Conservation (phyloP, 2,329 filamentous ascomycete genomes). For the Penicillium frequentans region DNA sequence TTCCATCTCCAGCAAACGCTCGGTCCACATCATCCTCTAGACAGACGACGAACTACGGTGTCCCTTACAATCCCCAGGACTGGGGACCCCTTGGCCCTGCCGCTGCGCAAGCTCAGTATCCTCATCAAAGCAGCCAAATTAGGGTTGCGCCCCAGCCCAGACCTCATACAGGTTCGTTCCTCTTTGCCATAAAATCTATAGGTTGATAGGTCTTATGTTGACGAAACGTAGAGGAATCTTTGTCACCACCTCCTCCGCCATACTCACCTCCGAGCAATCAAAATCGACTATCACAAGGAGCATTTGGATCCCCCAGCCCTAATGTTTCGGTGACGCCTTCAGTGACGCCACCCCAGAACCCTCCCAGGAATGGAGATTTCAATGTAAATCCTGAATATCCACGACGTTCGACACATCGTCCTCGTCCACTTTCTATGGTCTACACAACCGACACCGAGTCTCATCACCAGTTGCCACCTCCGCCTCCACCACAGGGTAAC, state of each 20-base stretch:
- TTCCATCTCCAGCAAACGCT: slow-evolving; percentile 37
- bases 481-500: slow-evolving; percentile 36
- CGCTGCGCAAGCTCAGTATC: slow-evolving; percentile 29
- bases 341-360: slow-evolving; percentile 17
- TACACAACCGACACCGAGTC: slow-evolving; percentile 27
- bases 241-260: slow-evolving; percentile 40
- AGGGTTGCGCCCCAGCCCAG: slow-evolving; percentile 27
- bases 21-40: slow-evolving; percentile 39
- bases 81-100: slow-evolving; percentile 44
- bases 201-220: slow-evolving; percentile 5
- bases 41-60: slow-evolving; percentile 39
- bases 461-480: slow-evolving; percentile 34
- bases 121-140: slow-evolving; percentile 29
- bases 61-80: slow-evolving; percentile 51
- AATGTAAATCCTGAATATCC: slow-evolving; percentile 26
- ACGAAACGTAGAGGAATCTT: slow-evolving; percentile 24
- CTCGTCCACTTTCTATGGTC: slow-evolving; percentile 36
- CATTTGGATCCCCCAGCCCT: slow-evolving; percentile 11
- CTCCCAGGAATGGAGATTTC: slow-evolving; percentile 12
- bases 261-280: slow-evolving; percentile 39
- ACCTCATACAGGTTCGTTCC: slow-evolving; percentile 33
- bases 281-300: slow-evolving; percentile 15
- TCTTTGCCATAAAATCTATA: not conserved
- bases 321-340: slow-evolving; percentile 17
- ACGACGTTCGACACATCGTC: slow-evolving; percentile 25